These are phyloP conservation scores for Kondoa subrosea DNA, from an alignment of 768 basidiomycete species.

Conservation along the genomic window DNA sequence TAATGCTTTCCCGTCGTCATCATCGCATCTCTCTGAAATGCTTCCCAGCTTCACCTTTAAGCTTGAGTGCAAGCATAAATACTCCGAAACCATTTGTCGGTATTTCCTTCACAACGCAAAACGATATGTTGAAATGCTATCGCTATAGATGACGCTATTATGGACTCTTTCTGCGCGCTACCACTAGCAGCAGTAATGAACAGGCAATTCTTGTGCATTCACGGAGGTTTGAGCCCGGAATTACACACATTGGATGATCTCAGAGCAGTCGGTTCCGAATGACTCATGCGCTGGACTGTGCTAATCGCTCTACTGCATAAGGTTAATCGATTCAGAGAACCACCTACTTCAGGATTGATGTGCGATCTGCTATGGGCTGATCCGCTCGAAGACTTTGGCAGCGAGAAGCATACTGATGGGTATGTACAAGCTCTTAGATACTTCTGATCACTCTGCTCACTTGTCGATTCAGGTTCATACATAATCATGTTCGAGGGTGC, in stretches of 20 bases:
- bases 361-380: conserved; percentile 98
- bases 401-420: conserved; percentile 73
- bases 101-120: background rate
- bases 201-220: conserved; percentile 97
- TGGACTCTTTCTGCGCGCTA: conserved; percentile 90
- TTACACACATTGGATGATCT: conserved; percentile 89
- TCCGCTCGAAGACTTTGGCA: conserved; percentile 91
- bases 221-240: conserved; percentile 91
- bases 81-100: conserved; percentile 66
- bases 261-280: conserved; percentile 47
- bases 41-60: conserved; percentile 66
- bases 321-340: conserved; percentile 97
- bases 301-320: conserved; percentile 28
- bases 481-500: conserved; percentile 93
- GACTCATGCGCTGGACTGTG: background rate
- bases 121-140: background rate
- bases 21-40: background rate
- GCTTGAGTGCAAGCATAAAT: conserved; percentile 96
- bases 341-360: conserved; percentile 93
- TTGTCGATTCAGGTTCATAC: conserved; percentile 43
- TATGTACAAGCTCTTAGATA: background rate
- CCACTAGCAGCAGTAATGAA: conserved; percentile 98
- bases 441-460: background rate
- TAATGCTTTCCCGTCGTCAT: conserved; percentile 10
- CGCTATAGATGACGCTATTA: conserved; percentile 60